These are phyloP conservation scores for Puccinia hordei DNA, from an alignment of 1,284 basidiomycete species.

Conservation along the genomic window DNA sequence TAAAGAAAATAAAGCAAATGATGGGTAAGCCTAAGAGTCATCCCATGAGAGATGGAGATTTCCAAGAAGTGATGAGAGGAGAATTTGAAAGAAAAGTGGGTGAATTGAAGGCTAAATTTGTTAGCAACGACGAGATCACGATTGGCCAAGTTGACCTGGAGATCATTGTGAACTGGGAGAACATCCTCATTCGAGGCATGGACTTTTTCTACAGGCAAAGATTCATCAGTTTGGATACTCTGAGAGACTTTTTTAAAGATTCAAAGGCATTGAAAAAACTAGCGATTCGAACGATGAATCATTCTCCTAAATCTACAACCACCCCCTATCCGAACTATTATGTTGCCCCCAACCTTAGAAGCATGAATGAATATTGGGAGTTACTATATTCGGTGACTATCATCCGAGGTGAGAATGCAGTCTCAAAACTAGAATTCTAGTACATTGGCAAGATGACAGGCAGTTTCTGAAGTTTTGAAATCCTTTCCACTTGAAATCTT, in stretches of 20 bases:
- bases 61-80: neutral
- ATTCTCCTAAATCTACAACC: neutral
- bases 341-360: neutral
- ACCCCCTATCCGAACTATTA: neutral
- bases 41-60: neutral
- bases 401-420: neutral
- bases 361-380: constrained; percentile 12
- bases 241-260: neutral
- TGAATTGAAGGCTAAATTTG: neutral
- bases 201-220: neutral
- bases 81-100: neutral
- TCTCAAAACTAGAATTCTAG: too few species aligned
- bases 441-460: too few species aligned
- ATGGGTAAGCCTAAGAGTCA: too few species aligned
- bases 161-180: constrained; percentile 2
- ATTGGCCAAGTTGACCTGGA: neutral
- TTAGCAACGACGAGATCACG: neutral
- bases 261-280: neutral
- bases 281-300: neutral
- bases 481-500: neutral
- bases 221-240: neutral
- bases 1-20: too few species aligned
- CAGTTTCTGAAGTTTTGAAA: neutral
- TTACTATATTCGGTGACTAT: neutral
- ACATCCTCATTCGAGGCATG: neutral